Base-by-base conservation (phyloP, 352 stramenopile species). In the Phytopythium delawarense region DNA sequence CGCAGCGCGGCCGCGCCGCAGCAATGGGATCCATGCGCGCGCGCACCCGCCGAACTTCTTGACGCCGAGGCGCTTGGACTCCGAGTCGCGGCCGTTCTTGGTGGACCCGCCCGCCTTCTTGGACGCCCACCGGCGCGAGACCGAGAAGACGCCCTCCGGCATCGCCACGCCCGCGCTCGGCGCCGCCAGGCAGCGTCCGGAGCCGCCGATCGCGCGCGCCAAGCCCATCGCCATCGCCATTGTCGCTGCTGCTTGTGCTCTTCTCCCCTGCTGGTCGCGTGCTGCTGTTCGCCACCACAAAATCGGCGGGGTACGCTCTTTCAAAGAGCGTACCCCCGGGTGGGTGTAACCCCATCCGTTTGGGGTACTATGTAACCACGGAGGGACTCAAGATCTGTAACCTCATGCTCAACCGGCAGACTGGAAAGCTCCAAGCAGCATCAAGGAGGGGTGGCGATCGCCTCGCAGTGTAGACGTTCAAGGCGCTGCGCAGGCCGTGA, bases 21-120 rank as follows among this genome's bases (percentile, higher is more conserved):
- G 12, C 25, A 32, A 11, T 12, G 21, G 20, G 1, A 16, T 20
- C n/a, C 12, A 51, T 15, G n/a, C n/a, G 11, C 21, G 68, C 74
- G 65, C 62, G 66, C 62, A 94, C 82, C 91, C 94, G 63, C 93
- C 94, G 71, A 96, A 98, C 57, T 98, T 96, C 78, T 99, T 99
- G 65, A 99, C 87, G 60, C 97, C 97, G 46, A 99, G 81, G 56
- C 97, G 88, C 78, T 98, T 97, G 44, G 96, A 98, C 67, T 95
- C 81, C 18, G 96, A 99, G 74, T 99, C 96, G 57, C 97, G 84
- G 23, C 97, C 97, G 76, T 99, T 99, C 70, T 96, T 98, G n/a
- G 92, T 97, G 7, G 92, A 98, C 45, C 97, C 97, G 35, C 95
- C 96, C 6, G 96, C 92, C 72, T 99, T 99, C 80, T 99, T 99